These are phyloP conservation scores for Solanum aculeatissimum DNA, from an alignment of 305 asterid genomes.

Conservation along the genomic window DNA sequence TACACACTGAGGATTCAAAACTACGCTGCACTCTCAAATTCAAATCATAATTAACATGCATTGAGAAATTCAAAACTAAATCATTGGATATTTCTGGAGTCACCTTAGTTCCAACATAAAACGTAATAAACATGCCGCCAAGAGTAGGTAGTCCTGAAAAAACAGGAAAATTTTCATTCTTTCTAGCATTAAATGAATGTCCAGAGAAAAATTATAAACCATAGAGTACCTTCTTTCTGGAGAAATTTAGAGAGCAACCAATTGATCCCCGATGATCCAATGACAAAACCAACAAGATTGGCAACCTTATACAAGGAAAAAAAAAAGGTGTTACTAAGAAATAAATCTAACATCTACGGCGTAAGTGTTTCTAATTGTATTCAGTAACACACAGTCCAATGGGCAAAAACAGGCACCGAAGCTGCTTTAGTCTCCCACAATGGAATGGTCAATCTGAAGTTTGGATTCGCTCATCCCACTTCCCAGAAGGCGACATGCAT, in stretches of 20 bases:
- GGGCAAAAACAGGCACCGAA: neutral
- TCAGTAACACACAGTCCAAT: neutral
- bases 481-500: neutral
- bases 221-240: constrained; percentile 46
- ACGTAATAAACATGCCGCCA: constrained; percentile 59
- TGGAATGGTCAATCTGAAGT: neutral
- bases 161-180: neutral
- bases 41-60: constrained; percentile 4
- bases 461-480: neutral
- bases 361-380: neutral
- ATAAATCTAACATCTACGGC: neutral
- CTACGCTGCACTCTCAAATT: neutral
- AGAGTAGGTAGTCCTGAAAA: constrained; percentile 64
- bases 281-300: constrained; percentile 92
- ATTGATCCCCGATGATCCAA: constrained; percentile 90
- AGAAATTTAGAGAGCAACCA: constrained; percentile 80
- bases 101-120: constrained; percentile 94
- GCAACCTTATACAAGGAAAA: constrained; percentile 57
- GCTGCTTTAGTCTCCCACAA: neutral
- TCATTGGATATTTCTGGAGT: neutral
- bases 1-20: neutral
- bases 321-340: neutral
- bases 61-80: neutral
- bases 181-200: neutral
- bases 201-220: neutral